Conservation (phyloP, 306 rosid species). For the Begonia peltatifolia region DNA sequence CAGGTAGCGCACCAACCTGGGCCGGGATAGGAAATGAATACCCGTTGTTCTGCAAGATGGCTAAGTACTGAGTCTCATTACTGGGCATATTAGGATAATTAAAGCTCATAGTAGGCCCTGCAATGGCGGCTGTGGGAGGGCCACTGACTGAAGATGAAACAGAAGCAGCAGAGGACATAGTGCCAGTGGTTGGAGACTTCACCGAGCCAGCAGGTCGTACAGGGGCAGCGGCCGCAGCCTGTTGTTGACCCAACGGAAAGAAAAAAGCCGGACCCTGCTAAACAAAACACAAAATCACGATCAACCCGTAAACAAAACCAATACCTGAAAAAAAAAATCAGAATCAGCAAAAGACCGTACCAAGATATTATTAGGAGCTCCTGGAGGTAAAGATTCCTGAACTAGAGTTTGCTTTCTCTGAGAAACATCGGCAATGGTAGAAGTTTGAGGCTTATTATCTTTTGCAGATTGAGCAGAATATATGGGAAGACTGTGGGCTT, state of each 20-base stretch:
- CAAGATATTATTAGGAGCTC: slow-evolving; percentile 73
- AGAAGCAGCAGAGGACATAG: slow-evolving; percentile 23
- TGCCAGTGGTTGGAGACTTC: slow-evolving; percentile 50
- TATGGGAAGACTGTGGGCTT: slow-evolving; percentile 47
- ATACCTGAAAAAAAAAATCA: background rate
- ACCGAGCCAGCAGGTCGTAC: slow-evolving; percentile 53
- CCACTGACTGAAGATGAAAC: slow-evolving; percentile 25
- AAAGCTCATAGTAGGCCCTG: slow-evolving; percentile 73
- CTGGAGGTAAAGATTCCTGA: slow-evolving; percentile 75
- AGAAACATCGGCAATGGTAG: slow-evolving; percentile 34
- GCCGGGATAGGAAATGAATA: slow-evolving; percentile 79
- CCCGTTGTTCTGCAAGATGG: slow-evolving; percentile 76
- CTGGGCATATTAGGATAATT: slow-evolving; percentile 67
- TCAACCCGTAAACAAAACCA: background rate
- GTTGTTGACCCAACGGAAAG: slow-evolving; percentile 83
- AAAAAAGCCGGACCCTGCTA: slow-evolving; percentile 92
- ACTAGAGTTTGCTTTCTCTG: slow-evolving; percentile 74
- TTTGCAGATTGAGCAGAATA: slow-evolving; percentile 53
- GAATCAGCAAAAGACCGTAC: slow-evolving; percentile 18
- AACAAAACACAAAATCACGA: background rate
- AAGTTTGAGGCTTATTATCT: slow-evolving; percentile 51
- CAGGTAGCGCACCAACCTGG: slow-evolving; percentile 75
- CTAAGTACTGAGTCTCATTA: slow-evolving; percentile 76
- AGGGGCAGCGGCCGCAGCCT: slow-evolving; percentile 63
- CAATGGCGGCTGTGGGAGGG: slow-evolving; percentile 26